Evolutionary conservation across 2,329 filamentous ascomycete genomes (phyloP).

Genomic region (Fusarium ambrosium): DNA sequence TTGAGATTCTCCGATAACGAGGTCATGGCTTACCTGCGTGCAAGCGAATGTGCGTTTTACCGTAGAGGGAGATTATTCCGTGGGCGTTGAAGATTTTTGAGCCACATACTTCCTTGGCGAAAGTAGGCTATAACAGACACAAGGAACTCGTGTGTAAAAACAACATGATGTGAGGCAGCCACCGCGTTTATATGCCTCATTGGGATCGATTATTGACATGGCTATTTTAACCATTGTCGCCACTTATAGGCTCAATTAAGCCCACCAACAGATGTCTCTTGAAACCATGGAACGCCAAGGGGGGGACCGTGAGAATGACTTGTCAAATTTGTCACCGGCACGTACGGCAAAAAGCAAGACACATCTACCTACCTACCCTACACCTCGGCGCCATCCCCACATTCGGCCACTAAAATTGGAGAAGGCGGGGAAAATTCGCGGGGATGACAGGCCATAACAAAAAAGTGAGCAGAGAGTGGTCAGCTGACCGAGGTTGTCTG

Average conservation of each 20-base stretch:
- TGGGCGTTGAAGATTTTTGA: background rate
- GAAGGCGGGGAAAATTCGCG: constrained; percentile 35
- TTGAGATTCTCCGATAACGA: background rate
- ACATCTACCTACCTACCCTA: constrained; percentile 20
- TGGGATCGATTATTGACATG: background rate
- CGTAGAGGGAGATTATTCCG: background rate
- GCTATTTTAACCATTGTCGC: background rate
- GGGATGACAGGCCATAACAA: constrained; percentile 22
- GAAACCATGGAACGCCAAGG: background rate
- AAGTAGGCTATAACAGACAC: background rate
- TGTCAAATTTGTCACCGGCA: background rate
- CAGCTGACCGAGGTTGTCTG: constrained; percentile 34
- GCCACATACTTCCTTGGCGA: background rate
- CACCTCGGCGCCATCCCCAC: constrained; percentile 22
- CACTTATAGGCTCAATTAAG: background rate
- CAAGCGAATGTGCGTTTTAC: background rate
- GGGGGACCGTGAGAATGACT: background rate
- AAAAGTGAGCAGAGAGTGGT: constrained; percentile 37
- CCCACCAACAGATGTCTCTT: background rate
- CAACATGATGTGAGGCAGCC: background rate
- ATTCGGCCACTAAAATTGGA: constrained; percentile 26
- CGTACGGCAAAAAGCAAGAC: background rate
- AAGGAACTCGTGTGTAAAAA: background rate
- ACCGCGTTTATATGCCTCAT: background rate
- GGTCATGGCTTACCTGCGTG: background rate